Evolutionary conservation across 805 yeast species (phyloP).

Genomic region (Starmerella sp.): DNA sequence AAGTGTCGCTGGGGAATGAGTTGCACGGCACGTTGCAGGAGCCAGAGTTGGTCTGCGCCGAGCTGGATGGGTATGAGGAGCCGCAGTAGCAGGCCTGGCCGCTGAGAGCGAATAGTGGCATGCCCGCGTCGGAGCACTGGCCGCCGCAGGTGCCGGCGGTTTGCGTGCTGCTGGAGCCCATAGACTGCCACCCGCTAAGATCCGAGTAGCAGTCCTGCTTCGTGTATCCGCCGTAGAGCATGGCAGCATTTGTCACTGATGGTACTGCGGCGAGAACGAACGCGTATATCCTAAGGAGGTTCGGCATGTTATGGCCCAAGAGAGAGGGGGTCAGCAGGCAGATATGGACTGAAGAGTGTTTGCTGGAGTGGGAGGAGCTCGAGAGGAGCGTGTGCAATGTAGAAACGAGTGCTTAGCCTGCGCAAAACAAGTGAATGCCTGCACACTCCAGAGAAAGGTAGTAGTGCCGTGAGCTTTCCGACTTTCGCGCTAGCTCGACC

Average conservation of each 20-base stretch:
- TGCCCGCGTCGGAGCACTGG: slow-evolving; percentile 37
- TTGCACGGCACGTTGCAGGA: slow-evolving; percentile 41
- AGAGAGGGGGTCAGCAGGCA: not conserved
- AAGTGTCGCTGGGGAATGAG: slow-evolving; percentile 51
- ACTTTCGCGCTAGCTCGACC: not conserved
- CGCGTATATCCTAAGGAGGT: not conserved
- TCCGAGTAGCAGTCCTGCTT: slow-evolving; percentile 34
- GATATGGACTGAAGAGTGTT: not conserved
- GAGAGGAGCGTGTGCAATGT: not conserved
- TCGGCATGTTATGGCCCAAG: not conserved
- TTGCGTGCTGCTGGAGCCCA: slow-evolving; percentile 45
- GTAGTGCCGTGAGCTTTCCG: not conserved
- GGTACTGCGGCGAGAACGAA: not conserved
- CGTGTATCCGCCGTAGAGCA: slow-evolving; percentile 8
- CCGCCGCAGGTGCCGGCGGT: slow-evolving; percentile 24
- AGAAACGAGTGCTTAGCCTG: not conserved
- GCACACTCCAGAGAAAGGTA: not conserved
- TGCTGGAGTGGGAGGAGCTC: not conserved
- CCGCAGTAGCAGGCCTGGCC: slow-evolving; percentile 61
- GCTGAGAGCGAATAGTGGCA: slow-evolving; percentile 40
- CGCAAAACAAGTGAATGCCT: slow-evolving; percentile 1
- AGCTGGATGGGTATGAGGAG: slow-evolving; percentile 33
- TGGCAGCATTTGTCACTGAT: not conserved
- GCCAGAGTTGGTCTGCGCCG: slow-evolving; percentile 22
- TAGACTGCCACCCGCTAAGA: slow-evolving; percentile 31